A percentile compares a stretch with the other conserved stretches of the same genome.
phyloP scores from a whole-genome alignment of 2,329 filamentous ascomycete species.

The Hypoxylon sp. region DNA sequence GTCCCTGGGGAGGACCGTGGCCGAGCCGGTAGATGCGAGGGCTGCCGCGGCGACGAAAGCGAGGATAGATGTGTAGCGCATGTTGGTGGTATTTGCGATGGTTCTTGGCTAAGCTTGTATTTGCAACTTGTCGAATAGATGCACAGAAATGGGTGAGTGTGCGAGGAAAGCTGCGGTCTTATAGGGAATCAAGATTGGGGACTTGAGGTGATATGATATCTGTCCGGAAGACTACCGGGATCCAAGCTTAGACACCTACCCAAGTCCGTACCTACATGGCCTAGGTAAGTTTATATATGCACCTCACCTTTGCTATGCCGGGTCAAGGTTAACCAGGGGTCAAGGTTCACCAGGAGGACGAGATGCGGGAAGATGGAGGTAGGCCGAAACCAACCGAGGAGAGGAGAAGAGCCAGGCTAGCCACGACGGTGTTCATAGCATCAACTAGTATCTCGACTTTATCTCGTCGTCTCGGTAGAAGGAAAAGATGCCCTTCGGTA shows the following conservation, averaged over 20 bases:
- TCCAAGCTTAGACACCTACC: constrained; percentile 17
- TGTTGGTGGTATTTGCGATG: constrained; percentile 5
- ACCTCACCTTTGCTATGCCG: background rate
- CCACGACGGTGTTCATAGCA: background rate
- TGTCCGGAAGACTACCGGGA: background rate
- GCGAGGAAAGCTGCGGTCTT: background rate
- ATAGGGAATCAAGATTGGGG: constrained; percentile 11
- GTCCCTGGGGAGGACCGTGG: constrained; percentile 5
- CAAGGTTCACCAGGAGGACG: background rate
- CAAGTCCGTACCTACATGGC: no score
- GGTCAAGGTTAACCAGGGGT: background rate
- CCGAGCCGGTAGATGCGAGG: constrained; percentile 3
- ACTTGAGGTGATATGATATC: background rate
- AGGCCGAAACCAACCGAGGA: background rate
- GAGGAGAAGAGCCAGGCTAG: background rate
- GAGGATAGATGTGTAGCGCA: constrained; percentile 16
- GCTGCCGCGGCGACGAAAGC: constrained; percentile 6
- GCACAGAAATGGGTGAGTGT: background rate
- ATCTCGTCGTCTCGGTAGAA: constrained; percentile 10
- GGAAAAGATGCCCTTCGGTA: background rate
- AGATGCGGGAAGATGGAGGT: background rate
- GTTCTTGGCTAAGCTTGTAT: background rate
- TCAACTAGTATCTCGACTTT: constrained; percentile 1
- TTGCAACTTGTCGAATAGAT: background rate
- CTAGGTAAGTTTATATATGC: no score